phyloP scores from a whole-genome alignment of 2,329 filamentous ascomycete species.

The Aspergillus proliferans region DNA sequence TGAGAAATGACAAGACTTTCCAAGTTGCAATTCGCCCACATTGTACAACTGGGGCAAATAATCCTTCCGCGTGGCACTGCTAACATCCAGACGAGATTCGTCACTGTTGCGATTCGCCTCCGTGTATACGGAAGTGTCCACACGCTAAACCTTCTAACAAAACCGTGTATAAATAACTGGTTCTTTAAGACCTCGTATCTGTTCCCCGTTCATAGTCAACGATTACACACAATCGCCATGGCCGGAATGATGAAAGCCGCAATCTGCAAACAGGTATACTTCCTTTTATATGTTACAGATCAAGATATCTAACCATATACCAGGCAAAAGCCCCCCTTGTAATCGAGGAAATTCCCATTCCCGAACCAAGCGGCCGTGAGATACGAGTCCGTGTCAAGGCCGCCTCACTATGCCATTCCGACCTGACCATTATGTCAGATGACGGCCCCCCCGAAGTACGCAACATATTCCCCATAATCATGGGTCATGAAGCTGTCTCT shows the following conservation, averaged over 20 bases:
- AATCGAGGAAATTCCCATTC: slow-evolving; percentile 42
- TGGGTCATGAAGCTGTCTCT: slow-evolving; percentile 46
- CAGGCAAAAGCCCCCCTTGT: slow-evolving; percentile 15
- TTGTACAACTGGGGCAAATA: no score
- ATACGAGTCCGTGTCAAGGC: slow-evolving; percentile 34
- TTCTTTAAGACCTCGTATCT: no score
- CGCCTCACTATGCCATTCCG: slow-evolving; percentile 37
- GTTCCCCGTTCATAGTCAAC: no score
- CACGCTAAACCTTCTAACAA: no score
- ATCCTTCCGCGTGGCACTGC: no score
- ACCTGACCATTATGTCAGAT: slow-evolving; percentile 20
- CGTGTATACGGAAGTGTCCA: no score
- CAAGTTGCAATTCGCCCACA: no score
- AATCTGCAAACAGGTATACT: slow-evolving; percentile 6
- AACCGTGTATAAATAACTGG: no score
- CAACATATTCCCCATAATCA: slow-evolving; percentile 18
- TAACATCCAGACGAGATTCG: no score
- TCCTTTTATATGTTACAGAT: neutral
- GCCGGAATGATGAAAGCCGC: slow-evolving; percentile 9
- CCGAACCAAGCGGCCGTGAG: slow-evolving; percentile 37
- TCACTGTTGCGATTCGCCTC: no score
- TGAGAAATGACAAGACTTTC: no score
- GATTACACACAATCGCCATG: neutral
- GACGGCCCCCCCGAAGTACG: neutral
- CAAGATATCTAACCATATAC: neutral